Evolutionary conservation across 345 rosid genomes (phyloP).

Genomic region (Linum trigynum): DNA sequence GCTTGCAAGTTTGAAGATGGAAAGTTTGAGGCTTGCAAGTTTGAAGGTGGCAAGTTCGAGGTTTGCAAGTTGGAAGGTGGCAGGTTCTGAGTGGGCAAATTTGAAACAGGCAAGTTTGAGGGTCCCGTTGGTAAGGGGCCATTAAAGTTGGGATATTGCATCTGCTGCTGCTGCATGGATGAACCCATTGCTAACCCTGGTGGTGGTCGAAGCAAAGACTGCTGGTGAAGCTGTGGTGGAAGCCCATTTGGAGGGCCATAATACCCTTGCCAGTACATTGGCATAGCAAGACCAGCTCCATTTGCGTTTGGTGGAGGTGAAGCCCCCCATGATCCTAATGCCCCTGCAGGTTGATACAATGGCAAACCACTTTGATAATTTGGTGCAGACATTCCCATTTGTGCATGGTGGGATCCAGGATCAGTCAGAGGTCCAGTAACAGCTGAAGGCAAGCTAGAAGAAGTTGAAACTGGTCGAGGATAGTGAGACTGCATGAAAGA

Average conservation of each 20-base stretch:
- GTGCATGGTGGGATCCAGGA: constrained; percentile 15
- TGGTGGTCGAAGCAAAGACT: constrained; percentile 27
- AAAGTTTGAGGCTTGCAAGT: constrained; percentile 16
- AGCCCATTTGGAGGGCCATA: constrained; percentile 29
- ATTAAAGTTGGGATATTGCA: constrained; percentile 26
- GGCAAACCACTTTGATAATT: constrained; percentile 28
- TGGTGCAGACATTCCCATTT: constrained; percentile 21
- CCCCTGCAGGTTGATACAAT: constrained; percentile 24
- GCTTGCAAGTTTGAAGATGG: constrained; percentile 8
- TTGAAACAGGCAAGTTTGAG: constrained; percentile 20
- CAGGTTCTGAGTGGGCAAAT: constrained; percentile 17
- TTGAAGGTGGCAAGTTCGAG: constrained; percentile 16
- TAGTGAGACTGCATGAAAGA: constrained; percentile 32
- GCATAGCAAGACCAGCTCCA: constrained; percentile 30
- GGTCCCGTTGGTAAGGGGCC: neutral
- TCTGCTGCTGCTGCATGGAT: constrained; percentile 21
- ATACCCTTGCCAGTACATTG: constrained; percentile 44
- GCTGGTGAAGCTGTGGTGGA: constrained; percentile 23
- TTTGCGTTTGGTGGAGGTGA: constrained; percentile 22
- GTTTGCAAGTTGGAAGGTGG: constrained; percentile 19
- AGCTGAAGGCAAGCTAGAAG: constrained; percentile 26
- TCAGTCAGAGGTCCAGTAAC: constrained; percentile 21
- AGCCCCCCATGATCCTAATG: constrained; percentile 28
- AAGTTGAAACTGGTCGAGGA: constrained; percentile 22
- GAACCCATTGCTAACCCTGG: constrained; percentile 30